These are phyloP conservation scores for Mycena venus DNA, from an alignment of 768 basidiomycete genomes.

Conservation along the genomic window DNA sequence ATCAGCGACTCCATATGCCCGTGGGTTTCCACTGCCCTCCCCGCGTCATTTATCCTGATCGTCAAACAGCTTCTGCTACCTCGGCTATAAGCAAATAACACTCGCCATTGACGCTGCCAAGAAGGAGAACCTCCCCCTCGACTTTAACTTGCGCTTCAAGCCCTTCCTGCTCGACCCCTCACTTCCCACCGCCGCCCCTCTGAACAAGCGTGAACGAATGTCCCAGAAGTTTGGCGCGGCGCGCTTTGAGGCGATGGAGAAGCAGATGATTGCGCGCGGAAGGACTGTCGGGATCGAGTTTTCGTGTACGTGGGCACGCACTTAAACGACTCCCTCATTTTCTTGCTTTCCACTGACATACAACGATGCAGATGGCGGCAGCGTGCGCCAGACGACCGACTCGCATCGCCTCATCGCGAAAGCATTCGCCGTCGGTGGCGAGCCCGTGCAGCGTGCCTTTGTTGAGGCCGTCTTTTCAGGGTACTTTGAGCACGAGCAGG, in stretches of 20 bases:
- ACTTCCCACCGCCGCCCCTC: background rate
- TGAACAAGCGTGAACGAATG: conserved; percentile 26
- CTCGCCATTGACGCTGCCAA: conserved; percentile 29
- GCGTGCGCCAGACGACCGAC: conserved; percentile 32
- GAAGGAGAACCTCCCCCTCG: conserved; percentile 30
- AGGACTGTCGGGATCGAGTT: conserved; percentile 27
- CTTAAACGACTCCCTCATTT: no score
- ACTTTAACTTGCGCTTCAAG: conserved; percentile 34
- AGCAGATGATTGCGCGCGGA: conserved; percentile 22
- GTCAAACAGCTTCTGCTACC: conserved; percentile 28
- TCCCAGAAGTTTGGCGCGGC: conserved; percentile 19
- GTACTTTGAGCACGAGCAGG: conserved; percentile 32
- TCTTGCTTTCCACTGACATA: background rate
- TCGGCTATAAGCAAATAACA: conserved; percentile 31
- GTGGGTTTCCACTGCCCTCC: conserved; percentile 2
- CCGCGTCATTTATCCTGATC: no score
- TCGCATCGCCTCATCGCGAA: conserved; percentile 35
- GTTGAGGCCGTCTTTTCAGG: conserved; percentile 28
- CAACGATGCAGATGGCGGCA: conserved; percentile 15
- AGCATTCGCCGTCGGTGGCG: conserved; percentile 28
- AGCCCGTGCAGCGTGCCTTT: conserved; percentile 24
- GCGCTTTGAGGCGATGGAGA: conserved; percentile 17
- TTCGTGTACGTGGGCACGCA: conserved; percentile 26
- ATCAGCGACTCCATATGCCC: conserved; percentile 36
- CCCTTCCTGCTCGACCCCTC: conserved; percentile 33